Percentiles rank a stretch among this genome's conserved stretches.
These are phyloP conservation scores for Starmerella stigmatis DNA, from an alignment of 805 yeast species.

Conservation along the genomic window DNA sequence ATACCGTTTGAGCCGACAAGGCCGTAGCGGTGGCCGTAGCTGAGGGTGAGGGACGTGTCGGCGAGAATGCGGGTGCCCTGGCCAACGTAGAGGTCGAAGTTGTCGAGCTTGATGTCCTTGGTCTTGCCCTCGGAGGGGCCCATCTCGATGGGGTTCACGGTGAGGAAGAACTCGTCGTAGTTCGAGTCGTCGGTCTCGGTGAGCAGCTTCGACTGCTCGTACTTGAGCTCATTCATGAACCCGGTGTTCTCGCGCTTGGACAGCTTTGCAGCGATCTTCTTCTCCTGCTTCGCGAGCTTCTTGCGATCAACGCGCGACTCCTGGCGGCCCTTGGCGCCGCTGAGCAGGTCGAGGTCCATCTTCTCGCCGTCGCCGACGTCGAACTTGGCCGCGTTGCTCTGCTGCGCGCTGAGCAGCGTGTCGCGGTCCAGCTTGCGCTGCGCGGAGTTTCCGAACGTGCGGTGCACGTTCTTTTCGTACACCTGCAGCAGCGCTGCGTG, in stretches of 20 bases:
- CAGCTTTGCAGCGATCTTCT: conserved; percentile 92
- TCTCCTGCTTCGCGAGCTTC: conserved; percentile 94
- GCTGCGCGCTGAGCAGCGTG: conserved; percentile 62
- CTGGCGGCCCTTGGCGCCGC: conserved; percentile 65
- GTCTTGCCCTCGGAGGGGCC: conserved; percentile 61
- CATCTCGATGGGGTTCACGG: conserved; percentile 88
- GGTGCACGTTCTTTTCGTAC: conserved; percentile 36
- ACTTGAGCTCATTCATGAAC: conserved; percentile 29
- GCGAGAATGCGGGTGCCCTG: conserved; percentile 87
- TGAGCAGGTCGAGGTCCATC: conserved; percentile 67
- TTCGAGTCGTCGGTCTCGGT: conserved; percentile 53
- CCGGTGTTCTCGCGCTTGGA: conserved; percentile 54
- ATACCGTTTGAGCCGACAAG: conserved; percentile 98
- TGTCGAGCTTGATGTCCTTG: conserved; percentile 90
- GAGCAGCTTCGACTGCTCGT: conserved; percentile 78
- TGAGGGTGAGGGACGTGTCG: conserved; percentile 74
- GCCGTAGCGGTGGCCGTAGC: conserved; percentile 93
- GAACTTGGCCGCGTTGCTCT: conserved; percentile 61
- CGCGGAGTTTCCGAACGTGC: conserved; percentile 59
- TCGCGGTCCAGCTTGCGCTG: conserved; percentile 66
- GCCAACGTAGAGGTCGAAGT: conserved; percentile 89
- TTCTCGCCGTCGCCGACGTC: conserved; percentile 37
- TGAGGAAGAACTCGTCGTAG: conserved; percentile 89
- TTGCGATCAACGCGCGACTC: conserved; percentile 93
- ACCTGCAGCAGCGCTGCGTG: conserved; percentile 39